Evolutionary conservation across 116 monocot genomes (phyloP), one percentile per base, ranked within the genome.

Genomic region (Phalaenopsis hybrid): DNA sequence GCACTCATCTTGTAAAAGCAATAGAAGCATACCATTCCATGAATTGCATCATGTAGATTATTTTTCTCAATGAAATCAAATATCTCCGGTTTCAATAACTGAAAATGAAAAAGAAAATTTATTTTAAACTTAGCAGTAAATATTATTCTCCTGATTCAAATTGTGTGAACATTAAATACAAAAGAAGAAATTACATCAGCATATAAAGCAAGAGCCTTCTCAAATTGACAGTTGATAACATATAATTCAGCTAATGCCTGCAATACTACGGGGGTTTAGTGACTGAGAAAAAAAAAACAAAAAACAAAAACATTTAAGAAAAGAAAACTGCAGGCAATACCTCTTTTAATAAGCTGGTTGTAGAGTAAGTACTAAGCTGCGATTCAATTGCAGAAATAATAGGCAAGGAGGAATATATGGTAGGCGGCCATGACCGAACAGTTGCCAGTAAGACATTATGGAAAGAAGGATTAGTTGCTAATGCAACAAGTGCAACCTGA

Each of bases 361-460:
- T 89, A 5, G 93, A 95, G 44, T 92, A 88, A 73, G 92, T 82
- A 80, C 88, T 88, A 58, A 99, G 85, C 82, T 99, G 93, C 76
- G 99, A 90, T 83, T 99, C 99, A 63, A 99, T 95, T 15, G 95
- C 95, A 87, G 99, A 95, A 81, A 99, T 92, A 80, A 99, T 93
- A 79, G 93, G 92, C 78, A 89, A 87, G 57, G 86, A 87, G 59
- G 95, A 95, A 83, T 93, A 99, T 86, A 95, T 84, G 18, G 83
- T 83, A 76, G 85, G 75, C 16, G 99, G 89, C 99, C 99, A 99
- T 43, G 87, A 84, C 84, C 91, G 95, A 57, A 99, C 83, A 89
- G 88, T 93, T 55, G 86, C 87, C 79, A 99, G 75, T 43, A 99
- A 93, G 75, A 93, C 88, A 83, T 90, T 85, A 83, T 95, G 99